Percentiles rank a stretch among this genome's conserved stretches.
phyloP scores from a whole-genome alignment of 371 early-diverging fungal species.

The Sporodiniella umbellata region DNA sequence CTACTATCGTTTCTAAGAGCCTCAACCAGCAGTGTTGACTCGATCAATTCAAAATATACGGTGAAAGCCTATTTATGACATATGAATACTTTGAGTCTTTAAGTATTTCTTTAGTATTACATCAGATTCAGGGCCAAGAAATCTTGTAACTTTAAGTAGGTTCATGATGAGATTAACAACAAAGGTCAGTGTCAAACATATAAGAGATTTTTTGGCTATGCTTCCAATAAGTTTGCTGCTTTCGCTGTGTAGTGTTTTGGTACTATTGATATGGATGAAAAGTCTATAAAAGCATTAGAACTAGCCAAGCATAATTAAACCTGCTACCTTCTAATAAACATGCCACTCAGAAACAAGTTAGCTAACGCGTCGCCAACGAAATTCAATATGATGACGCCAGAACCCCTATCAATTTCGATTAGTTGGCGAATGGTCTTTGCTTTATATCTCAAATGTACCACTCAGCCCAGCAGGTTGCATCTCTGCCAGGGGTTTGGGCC shows the following conservation, averaged over 20 bases:
- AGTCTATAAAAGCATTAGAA: constrained; percentile 17
- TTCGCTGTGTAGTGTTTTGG: constrained; percentile 23
- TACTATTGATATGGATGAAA: constrained; percentile 29
- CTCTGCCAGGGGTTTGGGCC: constrained; percentile 13
- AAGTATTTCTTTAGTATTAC: constrained; percentile 16
- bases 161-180: constrained; percentile 48
- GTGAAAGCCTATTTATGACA: constrained; percentile 34
- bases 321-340: constrained; percentile 47
- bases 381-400: constrained; percentile 42
- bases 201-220: constrained; percentile 38
- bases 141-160: constrained; percentile 37
- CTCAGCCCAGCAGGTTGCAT: constrained; percentile 39
- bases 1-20: constrained; percentile 40
- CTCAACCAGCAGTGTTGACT: constrained; percentile 46
- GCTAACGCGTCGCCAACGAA: constrained; percentile 44
- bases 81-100: not conserved
- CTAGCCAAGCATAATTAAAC: not conserved
- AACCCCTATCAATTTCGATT: constrained; percentile 21
- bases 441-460: constrained; percentile 25
- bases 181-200: constrained; percentile 42
- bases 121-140: constrained; percentile 37
- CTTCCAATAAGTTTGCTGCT: constrained; percentile 33
- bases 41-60: constrained; percentile 40
- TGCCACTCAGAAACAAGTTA: constrained; percentile 46
- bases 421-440: not conserved